These are phyloP conservation scores for Zizania latifolia DNA, from an alignment of 176 grass and related monocot genomes.

Conservation along the genomic window DNA sequence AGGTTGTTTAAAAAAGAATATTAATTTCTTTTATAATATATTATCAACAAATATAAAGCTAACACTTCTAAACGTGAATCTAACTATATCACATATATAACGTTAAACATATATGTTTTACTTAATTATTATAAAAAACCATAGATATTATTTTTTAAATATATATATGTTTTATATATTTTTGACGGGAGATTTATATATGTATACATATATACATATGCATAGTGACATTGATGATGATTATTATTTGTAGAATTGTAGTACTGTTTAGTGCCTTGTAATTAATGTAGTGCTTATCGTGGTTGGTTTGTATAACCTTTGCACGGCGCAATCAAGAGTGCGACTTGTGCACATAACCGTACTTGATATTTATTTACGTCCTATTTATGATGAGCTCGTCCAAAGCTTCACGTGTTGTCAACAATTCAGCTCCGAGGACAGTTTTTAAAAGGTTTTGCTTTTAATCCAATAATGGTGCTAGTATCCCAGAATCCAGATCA, in stretches of 20 bases:
- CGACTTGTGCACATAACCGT: not conserved
- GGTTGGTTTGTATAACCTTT: not conserved
- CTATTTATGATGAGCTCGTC: not conserved
- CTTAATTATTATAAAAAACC: no score
- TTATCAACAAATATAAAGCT: no score
- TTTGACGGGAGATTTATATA: no score
- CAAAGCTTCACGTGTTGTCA: not conserved
- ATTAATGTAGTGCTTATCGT: not conserved
- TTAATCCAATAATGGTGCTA: not conserved
- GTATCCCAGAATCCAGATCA: not conserved
- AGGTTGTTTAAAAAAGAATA: no score
- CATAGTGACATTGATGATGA: not conserved
- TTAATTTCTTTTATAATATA: no score
- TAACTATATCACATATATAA: no score
- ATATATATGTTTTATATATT: no score
- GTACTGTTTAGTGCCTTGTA: not conserved
- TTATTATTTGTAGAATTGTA: not conserved
- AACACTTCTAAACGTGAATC: no score
- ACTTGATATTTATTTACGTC: not conserved
- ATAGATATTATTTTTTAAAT: no score
- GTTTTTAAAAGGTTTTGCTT: slow-evolving; percentile 1
- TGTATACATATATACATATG: no score
- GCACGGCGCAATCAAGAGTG: not conserved
- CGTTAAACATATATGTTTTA: no score
- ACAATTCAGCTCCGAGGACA: not conserved